Conservation (phyloP, 2,329 filamentous ascomycete species). For the Beauveria sp. region DNA sequence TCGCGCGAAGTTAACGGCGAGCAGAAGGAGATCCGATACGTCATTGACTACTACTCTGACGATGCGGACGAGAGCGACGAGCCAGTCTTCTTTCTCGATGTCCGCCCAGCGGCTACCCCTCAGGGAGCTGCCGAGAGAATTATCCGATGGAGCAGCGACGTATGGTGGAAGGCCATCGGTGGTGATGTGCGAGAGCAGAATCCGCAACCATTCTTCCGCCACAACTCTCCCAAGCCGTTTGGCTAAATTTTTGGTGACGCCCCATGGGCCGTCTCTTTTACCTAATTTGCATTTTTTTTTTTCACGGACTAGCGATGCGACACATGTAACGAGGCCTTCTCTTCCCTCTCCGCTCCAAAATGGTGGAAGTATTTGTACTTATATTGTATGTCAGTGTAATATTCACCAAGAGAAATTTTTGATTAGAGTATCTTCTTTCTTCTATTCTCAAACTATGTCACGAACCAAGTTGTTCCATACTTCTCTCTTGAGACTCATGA, state of each 20-base stretch:
- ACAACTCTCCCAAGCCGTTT: slow-evolving; percentile 12
- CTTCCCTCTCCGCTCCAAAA: slow-evolving; percentile 8
- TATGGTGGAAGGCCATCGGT: slow-evolving; percentile 87
- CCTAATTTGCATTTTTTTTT: not conserved
- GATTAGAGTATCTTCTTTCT: not conserved
- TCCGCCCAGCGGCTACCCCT: slow-evolving; percentile 80
- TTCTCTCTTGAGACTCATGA: no score
- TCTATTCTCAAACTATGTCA: no score
- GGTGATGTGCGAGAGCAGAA: slow-evolving; percentile 51
- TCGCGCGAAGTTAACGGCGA: slow-evolving; percentile 61
- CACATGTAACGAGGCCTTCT: slow-evolving; percentile 3
- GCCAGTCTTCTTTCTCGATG: slow-evolving; percentile 92
- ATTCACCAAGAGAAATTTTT: not conserved
- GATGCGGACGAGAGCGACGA: slow-evolving; percentile 79
- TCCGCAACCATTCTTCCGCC: slow-evolving; percentile 27
- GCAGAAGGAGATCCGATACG: slow-evolving; percentile 75
- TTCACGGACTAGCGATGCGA: slow-evolving; percentile 9
- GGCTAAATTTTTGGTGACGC: not conserved
- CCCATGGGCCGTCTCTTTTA: not conserved
- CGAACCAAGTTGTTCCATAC: no score
- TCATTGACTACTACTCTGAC: slow-evolving; percentile 94
- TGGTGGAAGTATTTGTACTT: slow-evolving; percentile 9
- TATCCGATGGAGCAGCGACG: slow-evolving; percentile 83
- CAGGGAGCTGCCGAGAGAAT: slow-evolving; percentile 72
- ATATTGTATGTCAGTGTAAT: slow-evolving; percentile 8